Percentiles rank a stretch among this genome's conserved stretches.
Conservation (phyloP, 371 early-diverging fungal species). For the Dinochytrium kinnereticum region DNA sequence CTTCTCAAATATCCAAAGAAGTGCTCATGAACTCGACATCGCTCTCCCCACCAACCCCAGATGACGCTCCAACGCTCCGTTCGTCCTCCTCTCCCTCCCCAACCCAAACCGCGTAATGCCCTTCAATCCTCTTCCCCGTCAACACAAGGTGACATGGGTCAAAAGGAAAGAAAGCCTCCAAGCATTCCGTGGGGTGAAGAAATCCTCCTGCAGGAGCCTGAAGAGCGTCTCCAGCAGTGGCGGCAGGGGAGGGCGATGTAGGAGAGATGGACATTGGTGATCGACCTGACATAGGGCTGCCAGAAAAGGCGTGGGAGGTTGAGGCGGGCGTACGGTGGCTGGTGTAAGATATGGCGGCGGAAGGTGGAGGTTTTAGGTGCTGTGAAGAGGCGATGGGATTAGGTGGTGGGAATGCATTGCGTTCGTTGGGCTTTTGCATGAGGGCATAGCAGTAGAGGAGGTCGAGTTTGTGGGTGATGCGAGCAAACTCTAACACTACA, state of each 20-base stretch:
- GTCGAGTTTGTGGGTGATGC: conserved; percentile 73
- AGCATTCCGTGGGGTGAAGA: conserved; percentile 46
- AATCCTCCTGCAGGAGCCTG: conserved; percentile 10
- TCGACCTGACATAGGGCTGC: too few relatives aligned
- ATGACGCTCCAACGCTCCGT: neutral
- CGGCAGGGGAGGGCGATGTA: neutral
- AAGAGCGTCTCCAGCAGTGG: neutral
- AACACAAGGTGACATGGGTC: conserved; percentile 85
- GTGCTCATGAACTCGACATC: conserved; percentile 28
- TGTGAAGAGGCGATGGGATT: too few relatives aligned
- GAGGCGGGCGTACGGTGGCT: too few relatives aligned
- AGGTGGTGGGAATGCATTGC: too few relatives aligned
- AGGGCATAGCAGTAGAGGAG: conserved; percentile 87
- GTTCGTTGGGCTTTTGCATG: too few relatives aligned
- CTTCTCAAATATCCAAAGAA: neutral
- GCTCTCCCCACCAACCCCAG: neutral
- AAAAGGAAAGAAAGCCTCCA: conserved; percentile 93
- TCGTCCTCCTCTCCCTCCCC: conserved; percentile 3
- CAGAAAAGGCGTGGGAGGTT: too few relatives aligned
- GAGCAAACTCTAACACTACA: conserved; percentile 87
- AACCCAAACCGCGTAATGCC: conserved; percentile 35
- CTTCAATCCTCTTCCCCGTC: conserved; percentile 53
- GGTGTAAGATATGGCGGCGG: too few relatives aligned
- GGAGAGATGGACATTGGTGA: too few relatives aligned
- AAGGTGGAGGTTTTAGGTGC: too few relatives aligned